Base-by-base conservation (phyloP, 257 asterid species). In the Voacanga thouarsii region DNA sequence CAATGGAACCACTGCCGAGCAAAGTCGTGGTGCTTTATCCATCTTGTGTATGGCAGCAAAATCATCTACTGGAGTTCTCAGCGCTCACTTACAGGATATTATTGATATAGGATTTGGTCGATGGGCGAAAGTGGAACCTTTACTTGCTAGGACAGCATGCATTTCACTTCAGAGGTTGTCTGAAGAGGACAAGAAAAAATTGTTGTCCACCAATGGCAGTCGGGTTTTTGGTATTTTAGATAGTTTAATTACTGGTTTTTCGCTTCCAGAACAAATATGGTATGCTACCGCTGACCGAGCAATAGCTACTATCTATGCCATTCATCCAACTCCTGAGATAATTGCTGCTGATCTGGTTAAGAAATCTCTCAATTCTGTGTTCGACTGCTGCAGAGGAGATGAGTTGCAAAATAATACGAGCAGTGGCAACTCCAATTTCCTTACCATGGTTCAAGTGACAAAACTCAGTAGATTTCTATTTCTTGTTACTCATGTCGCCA, bases 91-190 rank as follows among this genome's bases (percentile, higher is more conserved):
- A 44, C 98, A 93, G 84, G 96, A 91, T 83, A 95, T 95, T 82
- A 85, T 95, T 78, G 99, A 95, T 83, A 93, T 95, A 73, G 99
- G 99, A 57, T 95, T 95, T 79, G 99, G 99, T 78, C 91, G 97
- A 47, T 95, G 99, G 99, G 98, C 99, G 41, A 93, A 91, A 83
- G 90, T 87, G 75, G 99, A 95, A 51, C 96, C 98, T 18, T 88
- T 95, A 82, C 97, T 95, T 75, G 97, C 99, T 68, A 88, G 97
- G 84, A 95, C 97, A 64, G 97, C 99, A 77, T 95, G 98, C 81
- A 63, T 87, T 78, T 96, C 97, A 74, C 85, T 95, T 30, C 96
- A 93, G 80, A 89, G 98, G 87, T 77, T 95, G 81, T 87, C 97
- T 37, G 97, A 91, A 82, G 99, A 95, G 75, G 99, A 93, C 80